Conservation (phyloP, 106 monocot genomes). For the Dioscorea zingiberensis region DNA sequence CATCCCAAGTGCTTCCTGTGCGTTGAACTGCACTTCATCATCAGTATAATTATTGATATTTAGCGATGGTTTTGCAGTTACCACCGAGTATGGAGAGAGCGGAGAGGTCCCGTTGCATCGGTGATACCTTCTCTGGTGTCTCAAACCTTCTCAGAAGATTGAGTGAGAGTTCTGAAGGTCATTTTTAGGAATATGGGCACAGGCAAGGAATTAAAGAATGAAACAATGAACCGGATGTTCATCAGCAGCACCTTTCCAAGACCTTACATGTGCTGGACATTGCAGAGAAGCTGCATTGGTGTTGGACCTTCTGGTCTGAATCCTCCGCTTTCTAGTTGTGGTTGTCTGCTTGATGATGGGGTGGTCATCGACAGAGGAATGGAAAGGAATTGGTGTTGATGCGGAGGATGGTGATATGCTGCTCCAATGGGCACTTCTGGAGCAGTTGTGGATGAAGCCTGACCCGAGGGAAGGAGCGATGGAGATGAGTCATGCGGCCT, state of each 20-base stretch:
- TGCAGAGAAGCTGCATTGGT: slow-evolving; percentile 21
- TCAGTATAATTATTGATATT: too few species aligned
- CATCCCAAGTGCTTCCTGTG: too few species aligned
- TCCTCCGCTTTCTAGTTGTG: neutral
- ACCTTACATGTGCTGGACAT: neutral
- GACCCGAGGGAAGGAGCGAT: slow-evolving; percentile 4
- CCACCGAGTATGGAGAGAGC: too few species aligned
- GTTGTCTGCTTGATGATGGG: too few species aligned
- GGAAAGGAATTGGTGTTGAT: neutral
- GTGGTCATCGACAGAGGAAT: neutral
- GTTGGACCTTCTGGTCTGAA: neutral
- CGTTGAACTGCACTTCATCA: too few species aligned
- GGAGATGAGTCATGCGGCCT: slow-evolving; percentile 6
- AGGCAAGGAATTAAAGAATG: neutral
- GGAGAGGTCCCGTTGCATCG: too few species aligned
- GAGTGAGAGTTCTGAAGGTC: neutral
- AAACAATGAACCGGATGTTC: neutral
- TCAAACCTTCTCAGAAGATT: neutral
- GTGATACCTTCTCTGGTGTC: neutral
- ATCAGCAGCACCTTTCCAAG: neutral
- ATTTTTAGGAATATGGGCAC: neutral
- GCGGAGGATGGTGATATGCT: neutral
- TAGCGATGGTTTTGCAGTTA: too few species aligned
- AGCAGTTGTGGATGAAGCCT: slow-evolving; percentile 1
- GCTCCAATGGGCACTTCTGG: neutral